Percentiles rank a stretch among this genome's conserved stretches.
These are phyloP conservation scores for Acrodontium crateriforme DNA, from an alignment of 2,329 filamentous ascomycete genomes.

Conservation along the genomic window DNA sequence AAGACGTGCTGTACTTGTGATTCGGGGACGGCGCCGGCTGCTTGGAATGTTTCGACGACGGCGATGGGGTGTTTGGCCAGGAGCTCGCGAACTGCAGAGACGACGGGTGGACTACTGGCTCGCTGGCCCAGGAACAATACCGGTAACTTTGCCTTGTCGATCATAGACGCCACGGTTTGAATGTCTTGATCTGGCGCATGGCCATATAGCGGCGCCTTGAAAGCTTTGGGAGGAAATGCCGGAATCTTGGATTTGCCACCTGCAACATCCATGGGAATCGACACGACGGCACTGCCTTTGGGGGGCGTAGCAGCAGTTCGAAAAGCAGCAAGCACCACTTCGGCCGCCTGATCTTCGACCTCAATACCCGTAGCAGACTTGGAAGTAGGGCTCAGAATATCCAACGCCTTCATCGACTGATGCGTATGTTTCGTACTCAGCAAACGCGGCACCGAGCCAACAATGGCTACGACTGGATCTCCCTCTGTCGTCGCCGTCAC, in stretches of 20 bases:
- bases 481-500: constrained; percentile 36
- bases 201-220: constrained; percentile 29
- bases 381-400: constrained; percentile 31
- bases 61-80: constrained; percentile 30
- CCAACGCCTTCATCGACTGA: constrained; percentile 32
- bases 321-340: constrained; percentile 35
- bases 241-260: constrained; percentile 25
- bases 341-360: constrained; percentile 35
- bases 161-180: constrained; percentile 21
- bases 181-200: constrained; percentile 23
- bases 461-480: constrained; percentile 35
- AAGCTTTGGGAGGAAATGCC: constrained; percentile 27
- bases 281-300: constrained; percentile 31
- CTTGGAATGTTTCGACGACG: constrained; percentile 39
- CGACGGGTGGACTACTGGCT: constrained; percentile 27
- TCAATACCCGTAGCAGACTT: constrained; percentile 31
- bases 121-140: constrained; percentile 35
- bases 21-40: constrained; percentile 32
- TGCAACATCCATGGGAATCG: constrained; percentile 33
- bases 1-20: constrained; percentile 31
- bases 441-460: constrained; percentile 32
- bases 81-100: constrained; percentile 29
- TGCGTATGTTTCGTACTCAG: constrained; percentile 35
- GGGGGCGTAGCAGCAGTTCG: constrained; percentile 28
- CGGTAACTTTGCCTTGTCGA: constrained; percentile 23